Evolutionary conservation across 371 early-diverging fungal genomes (phyloP).

Genomic region (Actinomortierella ambigua): DNA sequence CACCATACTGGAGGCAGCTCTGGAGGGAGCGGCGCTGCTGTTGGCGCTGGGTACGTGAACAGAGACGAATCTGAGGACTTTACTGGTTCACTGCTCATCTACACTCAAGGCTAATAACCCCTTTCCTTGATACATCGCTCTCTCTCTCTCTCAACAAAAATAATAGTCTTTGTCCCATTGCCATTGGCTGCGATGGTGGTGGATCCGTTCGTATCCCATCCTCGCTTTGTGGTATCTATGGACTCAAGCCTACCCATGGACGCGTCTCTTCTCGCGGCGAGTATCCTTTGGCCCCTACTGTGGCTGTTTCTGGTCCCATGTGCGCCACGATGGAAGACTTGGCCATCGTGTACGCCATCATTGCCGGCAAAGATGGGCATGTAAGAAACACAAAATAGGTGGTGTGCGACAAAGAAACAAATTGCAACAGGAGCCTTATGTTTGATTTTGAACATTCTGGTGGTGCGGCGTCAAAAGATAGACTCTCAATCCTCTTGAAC

Average conservation of each 20-base stretch:
- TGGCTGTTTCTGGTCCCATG: constrained; percentile 67
- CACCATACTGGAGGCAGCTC: constrained; percentile 76
- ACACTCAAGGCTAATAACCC: too few relatives aligned
- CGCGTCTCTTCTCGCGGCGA: constrained; percentile 63
- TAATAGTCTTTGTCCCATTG: constrained; percentile 68
- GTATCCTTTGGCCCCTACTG: constrained; percentile 56
- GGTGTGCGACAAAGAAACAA: too few relatives aligned
- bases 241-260: constrained; percentile 73
- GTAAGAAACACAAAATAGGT: too few relatives aligned
- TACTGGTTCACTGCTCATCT: too few relatives aligned
- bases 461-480: too few relatives aligned
- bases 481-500: not conserved
- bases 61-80: too few relatives aligned
- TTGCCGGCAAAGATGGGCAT: constrained; percentile 65
- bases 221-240: constrained; percentile 73
- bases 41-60: constrained; percentile 56
- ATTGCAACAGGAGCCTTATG: too few relatives aligned
- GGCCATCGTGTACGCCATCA: constrained; percentile 61
- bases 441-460: too few relatives aligned
- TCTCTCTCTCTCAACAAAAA: too few relatives aligned
- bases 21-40: constrained; percentile 68
- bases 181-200: constrained; percentile 79
- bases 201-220: constrained; percentile 78
- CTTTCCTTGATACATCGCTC: too few relatives aligned
- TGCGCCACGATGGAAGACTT: constrained; percentile 69